Base-by-base conservation (phyloP, 179 eudicot species). In the Heliamphora pulchella region DNA sequence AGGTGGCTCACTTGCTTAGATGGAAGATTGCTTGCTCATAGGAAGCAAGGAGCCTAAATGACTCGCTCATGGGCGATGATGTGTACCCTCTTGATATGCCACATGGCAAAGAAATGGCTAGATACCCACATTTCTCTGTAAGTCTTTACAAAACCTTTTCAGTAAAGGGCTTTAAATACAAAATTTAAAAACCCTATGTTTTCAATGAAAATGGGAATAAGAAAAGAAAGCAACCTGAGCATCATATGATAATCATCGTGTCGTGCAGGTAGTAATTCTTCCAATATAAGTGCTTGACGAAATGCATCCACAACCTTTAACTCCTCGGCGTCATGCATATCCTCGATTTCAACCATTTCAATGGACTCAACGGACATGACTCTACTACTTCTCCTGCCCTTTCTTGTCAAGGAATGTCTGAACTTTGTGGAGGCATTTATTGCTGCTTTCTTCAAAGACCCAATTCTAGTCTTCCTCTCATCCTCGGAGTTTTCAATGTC, bases 231-330 rank as follows among this genome's bases (percentile, higher is more conserved):
- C 47, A 18, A 89, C 92, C 92, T 90, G 78, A 90, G 88, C 88
- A 91, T 70, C 86, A 86, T 82, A 80, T 91, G 94, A 83, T 89
- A 89, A 77, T 91, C 94, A 80, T 91, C 94, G 68, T 86, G 87
- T 75, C 74, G 80, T 54, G 90, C 50, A 50, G 94, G 92, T 80
- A 91, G 88, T 80, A 89, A 53, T 1, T 91, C 85, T 46, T 91
- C 87, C 44, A 78, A 54, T 51, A 87, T 59, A 74, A 91, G 90
- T 58, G 84, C 80, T 79, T 89, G 86, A 61, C 94, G 91, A 31
- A 91, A 83, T 75, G 84, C 73, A n/a, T 89, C 92, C 11, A 91
- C 92, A 55, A 81, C 84, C 78, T 87, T 81, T 54, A 88, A 79
- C 81, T 89, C 94, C 81, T 89, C 90, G 9, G 89, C 88, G 82